phyloP scores from a whole-genome alignment of 306 rosid species.

The Cucurbita argyrosperma region DNA sequence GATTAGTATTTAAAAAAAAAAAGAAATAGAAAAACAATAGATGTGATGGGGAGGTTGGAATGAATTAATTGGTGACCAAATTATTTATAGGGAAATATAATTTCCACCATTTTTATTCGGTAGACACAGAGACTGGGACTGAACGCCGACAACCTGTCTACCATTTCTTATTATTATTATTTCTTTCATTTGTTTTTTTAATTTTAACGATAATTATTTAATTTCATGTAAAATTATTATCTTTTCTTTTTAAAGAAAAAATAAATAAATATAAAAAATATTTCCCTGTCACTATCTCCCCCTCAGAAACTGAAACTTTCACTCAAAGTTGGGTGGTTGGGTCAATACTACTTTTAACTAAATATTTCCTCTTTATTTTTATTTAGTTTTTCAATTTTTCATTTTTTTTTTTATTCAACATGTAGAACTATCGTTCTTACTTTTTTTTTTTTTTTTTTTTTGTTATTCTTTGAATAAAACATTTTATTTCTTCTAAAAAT shows the following conservation, averaged over 20 bases:
- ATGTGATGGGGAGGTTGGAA: neutral
- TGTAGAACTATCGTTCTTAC: too few relatives aligned
- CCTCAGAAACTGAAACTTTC: neutral
- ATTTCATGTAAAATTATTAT: neutral
- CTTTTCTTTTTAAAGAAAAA: neutral
- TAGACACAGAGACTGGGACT: neutral
- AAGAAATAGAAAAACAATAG: neutral
- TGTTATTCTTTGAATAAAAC: too few relatives aligned
- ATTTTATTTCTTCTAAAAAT: too few relatives aligned
- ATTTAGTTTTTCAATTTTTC: too few relatives aligned
- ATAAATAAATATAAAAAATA: neutral
- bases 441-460: too few relatives aligned
- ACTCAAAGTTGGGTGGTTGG: neutral
- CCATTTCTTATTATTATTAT: neutral
- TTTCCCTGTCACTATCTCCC: too few relatives aligned
- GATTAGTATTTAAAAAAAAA: neutral
- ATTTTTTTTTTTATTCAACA: too few relatives aligned
- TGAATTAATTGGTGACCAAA: neutral
- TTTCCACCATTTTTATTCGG: neutral
- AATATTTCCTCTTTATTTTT: too few relatives aligned
- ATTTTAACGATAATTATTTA: neutral
- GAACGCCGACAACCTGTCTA: slow-evolving; percentile 34
- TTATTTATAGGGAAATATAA: neutral
- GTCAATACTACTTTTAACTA: neutral
- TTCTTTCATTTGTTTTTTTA: neutral